phyloP scores from a whole-genome alignment of 495 filamentous ascomycete genomes.

The Apodospora peruviana region DNA sequence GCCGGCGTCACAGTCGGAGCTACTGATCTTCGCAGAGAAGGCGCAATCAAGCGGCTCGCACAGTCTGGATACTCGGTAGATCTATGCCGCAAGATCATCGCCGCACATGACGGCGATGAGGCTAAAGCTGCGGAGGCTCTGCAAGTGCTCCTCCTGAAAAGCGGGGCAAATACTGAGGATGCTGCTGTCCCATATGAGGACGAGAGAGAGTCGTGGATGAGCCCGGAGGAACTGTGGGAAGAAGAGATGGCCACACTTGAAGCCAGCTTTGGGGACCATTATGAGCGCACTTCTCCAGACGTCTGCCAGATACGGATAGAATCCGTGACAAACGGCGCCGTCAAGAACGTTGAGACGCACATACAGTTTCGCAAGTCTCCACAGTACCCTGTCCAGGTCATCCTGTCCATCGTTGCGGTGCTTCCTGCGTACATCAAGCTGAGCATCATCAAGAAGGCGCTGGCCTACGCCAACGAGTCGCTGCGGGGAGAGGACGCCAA shows the following conservation, averaged over 20 bases:
- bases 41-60: conserved; percentile 72
- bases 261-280: conserved; percentile 72
- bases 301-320: conserved; percentile 59
- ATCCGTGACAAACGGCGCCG: conserved; percentile 37
- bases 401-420: conserved; percentile 59
- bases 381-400: conserved; percentile 73
- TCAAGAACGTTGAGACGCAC: conserved; percentile 36
- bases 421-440: conserved; percentile 92
- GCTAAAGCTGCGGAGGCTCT: conserved; percentile 70
- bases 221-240: conserved; percentile 61
- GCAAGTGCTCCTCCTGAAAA: conserved; percentile 60
- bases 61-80: conserved; percentile 79
- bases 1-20: conserved; percentile 81
- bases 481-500: conserved; percentile 76
- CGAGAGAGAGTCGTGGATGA: conserved; percentile 31
- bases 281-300: conserved; percentile 47
- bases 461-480: conserved; percentile 59
- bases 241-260: conserved; percentile 77
- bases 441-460: conserved; percentile 74
- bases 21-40: conserved; percentile 71
- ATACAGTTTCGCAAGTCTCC: conserved; percentile 47
- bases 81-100: conserved; percentile 69
- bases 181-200: conserved; percentile 2
- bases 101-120: conserved; percentile 65
- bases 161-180: conserved; percentile 29